Evolutionary conservation across 2,329 filamentous ascomycete species (phyloP).

Genomic region (Exophiala viscosa): DNA sequence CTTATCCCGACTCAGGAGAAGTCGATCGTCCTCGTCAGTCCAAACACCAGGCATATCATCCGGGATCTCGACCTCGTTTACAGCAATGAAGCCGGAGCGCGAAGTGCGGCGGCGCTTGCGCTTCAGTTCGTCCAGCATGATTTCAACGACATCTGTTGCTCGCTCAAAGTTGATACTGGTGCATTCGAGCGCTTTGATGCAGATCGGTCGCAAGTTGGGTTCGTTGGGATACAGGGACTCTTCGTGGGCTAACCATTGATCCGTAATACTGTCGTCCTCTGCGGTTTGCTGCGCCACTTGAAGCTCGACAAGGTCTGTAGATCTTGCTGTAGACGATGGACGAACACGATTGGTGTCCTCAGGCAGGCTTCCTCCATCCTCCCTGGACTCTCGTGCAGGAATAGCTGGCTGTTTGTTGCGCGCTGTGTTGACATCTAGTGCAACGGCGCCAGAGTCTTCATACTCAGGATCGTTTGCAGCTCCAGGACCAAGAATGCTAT

Average conservation of each 20-base stretch:
- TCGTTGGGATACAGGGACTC: conserved; percentile 2
- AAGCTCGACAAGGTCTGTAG: no score
- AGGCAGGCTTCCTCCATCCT: not conserved
- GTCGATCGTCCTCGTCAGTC: conserved; percentile 45
- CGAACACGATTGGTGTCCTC: not conserved
- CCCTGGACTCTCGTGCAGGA: not conserved
- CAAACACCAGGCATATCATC: conserved; percentile 44
- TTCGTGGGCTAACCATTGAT: conserved; percentile 11
- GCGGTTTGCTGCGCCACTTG: no score
- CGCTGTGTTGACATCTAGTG: not conserved
- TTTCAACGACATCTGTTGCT: conserved; percentile 8
- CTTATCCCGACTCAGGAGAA: conserved; percentile 34
- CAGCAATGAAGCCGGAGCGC: conserved; percentile 26
- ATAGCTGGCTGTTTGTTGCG: not conserved
- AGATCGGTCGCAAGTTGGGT: conserved; percentile 4
- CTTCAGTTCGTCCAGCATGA: conserved; percentile 20
- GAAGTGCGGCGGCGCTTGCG: conserved; percentile 32
- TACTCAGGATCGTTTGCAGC: not conserved
- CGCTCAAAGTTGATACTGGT: conserved; percentile 17
- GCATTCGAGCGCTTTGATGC: conserved; percentile 14
- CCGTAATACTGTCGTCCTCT: not conserved
- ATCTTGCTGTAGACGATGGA: not conserved
- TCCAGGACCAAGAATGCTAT: conserved; percentile 13
- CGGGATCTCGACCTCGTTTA: conserved; percentile 35
- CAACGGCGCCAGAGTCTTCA: not conserved